These are phyloP conservation scores for Xylaria castorea DNA, from an alignment of 495 filamentous ascomycete genomes.

Conservation along the genomic window DNA sequence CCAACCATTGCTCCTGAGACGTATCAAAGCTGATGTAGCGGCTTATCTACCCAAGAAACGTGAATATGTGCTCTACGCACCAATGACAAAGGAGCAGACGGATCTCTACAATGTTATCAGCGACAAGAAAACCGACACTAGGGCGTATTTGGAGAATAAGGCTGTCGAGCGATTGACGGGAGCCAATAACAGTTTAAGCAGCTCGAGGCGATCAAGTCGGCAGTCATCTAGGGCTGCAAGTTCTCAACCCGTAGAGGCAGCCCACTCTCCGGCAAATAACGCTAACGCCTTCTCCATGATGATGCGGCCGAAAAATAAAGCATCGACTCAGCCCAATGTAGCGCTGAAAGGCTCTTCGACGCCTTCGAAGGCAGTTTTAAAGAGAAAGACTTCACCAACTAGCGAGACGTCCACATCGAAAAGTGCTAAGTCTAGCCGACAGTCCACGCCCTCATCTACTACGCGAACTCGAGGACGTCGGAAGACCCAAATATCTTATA, in stretches of 20 bases:
- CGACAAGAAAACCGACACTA: conserved; percentile 71
- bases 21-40: conserved; percentile 93
- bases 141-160: conserved; percentile 83
- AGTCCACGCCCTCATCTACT: conserved; percentile 66
- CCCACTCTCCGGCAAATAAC: conserved; percentile 41
- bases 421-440: conserved; percentile 72
- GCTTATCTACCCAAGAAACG: conserved; percentile 89
- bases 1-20: conserved; percentile 86
- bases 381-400: conserved; percentile 52
- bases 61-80: conserved; percentile 93
- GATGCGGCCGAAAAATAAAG: conserved; percentile 51
- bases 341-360: conserved; percentile 25
- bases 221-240: conserved; percentile 48
- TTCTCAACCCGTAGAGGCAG: conserved; percentile 24
- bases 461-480: conserved; percentile 50
- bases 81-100: conserved; percentile 83
- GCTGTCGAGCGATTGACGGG: conserved; percentile 72
- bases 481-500: conserved; percentile 53
- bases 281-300: conserved; percentile 58
- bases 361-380: conserved; percentile 42
- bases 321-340: conserved; percentile 31
- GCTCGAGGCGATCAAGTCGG: conserved; percentile 44
- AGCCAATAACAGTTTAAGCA: conserved; percentile 45
- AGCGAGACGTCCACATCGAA: conserved; percentile 56
- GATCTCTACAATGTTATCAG: conserved; percentile 88